These are phyloP conservation scores for Ophiostoma sp. DNA, from an alignment of 2,329 filamentous ascomycete species.

Conservation along the genomic window DNA sequence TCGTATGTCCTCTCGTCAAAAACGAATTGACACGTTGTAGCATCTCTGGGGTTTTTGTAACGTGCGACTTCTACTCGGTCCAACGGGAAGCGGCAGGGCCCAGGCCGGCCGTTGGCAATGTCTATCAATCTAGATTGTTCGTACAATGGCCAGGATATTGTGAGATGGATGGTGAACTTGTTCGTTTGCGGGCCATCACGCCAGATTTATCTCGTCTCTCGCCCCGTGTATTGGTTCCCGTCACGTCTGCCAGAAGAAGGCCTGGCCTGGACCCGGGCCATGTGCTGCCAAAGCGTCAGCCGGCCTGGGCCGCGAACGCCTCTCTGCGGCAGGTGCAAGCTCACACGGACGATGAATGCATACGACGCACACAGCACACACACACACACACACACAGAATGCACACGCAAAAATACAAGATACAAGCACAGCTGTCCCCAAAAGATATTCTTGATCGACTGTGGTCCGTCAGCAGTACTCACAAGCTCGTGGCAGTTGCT, in stretches of 20 bases:
- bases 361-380: neutral
- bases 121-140: neutral
- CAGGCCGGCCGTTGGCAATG: neutral
- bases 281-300: conserved; percentile 7
- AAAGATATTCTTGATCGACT: neutral
- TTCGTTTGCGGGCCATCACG: neutral
- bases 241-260: neutral
- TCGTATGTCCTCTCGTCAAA: conserved; percentile 5
- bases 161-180: neutral
- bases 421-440: neutral
- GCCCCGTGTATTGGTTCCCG: neutral
- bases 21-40: conserved; percentile 2
- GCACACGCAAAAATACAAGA: no score
- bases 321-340: neutral
- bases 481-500: conserved; percentile 6
- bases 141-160: neutral
- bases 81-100: neutral
- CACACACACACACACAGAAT: neutral
- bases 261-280: neutral
- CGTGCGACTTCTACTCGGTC: neutral
- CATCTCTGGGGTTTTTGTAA: neutral
- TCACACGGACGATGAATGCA: neutral
- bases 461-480: neutral
- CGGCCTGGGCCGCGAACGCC: conserved; percentile 3
- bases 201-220: neutral